A percentile compares a stretch with the other conserved stretches of the same genome.
These are phyloP conservation scores for Ophiognomonia clavigignenti-juglandacearum DNA, from an alignment of 2,329 filamentous ascomycete genomes.

Conservation along the genomic window DNA sequence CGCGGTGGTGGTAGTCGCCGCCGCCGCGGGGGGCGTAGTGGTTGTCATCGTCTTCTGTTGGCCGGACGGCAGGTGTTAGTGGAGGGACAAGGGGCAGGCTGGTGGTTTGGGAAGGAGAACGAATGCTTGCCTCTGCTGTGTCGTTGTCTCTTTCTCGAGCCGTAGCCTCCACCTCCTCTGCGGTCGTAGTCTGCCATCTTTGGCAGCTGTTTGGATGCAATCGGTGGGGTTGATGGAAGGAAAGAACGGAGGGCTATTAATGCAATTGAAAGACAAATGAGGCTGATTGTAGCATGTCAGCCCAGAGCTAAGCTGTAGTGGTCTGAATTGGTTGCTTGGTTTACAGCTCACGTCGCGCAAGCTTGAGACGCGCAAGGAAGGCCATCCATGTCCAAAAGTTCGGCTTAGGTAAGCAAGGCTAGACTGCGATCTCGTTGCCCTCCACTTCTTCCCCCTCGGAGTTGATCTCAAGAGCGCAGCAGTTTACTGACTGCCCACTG, in stretches of 20 bases:
- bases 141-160: constrained; percentile 67
- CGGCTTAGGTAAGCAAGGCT: too few relatives aligned
- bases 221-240: background rate
- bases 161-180: constrained; percentile 48
- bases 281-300: constrained; percentile 4
- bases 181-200: constrained; percentile 56
- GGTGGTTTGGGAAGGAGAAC: background rate
- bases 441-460: too few relatives aligned
- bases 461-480: too few relatives aligned
- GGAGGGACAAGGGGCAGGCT: background rate
- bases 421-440: too few relatives aligned
- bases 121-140: constrained; percentile 68
- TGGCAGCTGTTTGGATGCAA: constrained; percentile 8
- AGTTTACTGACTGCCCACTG: too few relatives aligned
- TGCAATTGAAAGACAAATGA: background rate
- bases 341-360: too few relatives aligned
- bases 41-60: constrained; percentile 59
- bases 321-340: too few relatives aligned
- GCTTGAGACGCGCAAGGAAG: too few relatives aligned
- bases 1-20: constrained; percentile 68
- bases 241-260: background rate
- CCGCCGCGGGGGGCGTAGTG: constrained; percentile 43
- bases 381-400: too few relatives aligned
- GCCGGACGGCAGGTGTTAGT: constrained; percentile 3
- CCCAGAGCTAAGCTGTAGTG: too few relatives aligned